Percentiles rank a stretch among this genome's conserved stretches.
Conservation (phyloP, 176 grass and related monocot species). For the Oryza nivara region DNA sequence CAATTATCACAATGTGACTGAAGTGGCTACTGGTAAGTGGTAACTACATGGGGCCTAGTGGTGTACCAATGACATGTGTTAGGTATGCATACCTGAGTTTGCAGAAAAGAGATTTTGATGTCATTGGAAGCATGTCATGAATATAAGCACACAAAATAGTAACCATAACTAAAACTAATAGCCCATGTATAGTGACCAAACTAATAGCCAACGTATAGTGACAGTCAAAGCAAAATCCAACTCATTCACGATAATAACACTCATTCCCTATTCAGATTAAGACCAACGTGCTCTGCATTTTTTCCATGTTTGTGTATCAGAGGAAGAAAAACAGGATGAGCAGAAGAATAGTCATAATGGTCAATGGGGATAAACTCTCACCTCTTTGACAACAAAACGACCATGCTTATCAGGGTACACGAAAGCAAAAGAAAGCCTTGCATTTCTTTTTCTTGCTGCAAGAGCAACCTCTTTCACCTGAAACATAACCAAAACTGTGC, state of each 20-base stretch:
- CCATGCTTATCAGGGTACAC: constrained; percentile 95
- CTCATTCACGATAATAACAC: not conserved
- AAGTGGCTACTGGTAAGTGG: not conserved
- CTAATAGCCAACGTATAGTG: not conserved
- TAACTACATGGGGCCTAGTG: not conserved
- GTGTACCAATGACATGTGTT: not conserved
- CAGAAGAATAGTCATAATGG: not conserved
- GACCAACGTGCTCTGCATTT: not conserved
- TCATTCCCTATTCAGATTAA: constrained; percentile 3
- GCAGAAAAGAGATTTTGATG: not conserved
- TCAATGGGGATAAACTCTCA: constrained; percentile 36
- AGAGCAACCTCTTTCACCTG: constrained; percentile 98
- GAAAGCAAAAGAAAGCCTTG: constrained; percentile 91
- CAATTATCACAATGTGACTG: not conserved
- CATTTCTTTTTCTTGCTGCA: constrained; percentile 87
- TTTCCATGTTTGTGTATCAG: not conserved
- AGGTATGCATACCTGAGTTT: not conserved
- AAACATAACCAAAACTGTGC: constrained; percentile 29
- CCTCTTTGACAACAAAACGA: constrained; percentile 81
- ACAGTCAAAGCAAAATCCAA: constrained; percentile 2
- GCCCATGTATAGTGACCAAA: not conserved
- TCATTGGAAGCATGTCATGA: not conserved
- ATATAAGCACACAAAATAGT: not conserved
- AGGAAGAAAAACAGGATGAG: not conserved
- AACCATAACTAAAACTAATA: not conserved